These are phyloP conservation scores for Vachellia collinsii DNA, from an alignment of 306 rosid genomes.

Conservation along the genomic window DNA sequence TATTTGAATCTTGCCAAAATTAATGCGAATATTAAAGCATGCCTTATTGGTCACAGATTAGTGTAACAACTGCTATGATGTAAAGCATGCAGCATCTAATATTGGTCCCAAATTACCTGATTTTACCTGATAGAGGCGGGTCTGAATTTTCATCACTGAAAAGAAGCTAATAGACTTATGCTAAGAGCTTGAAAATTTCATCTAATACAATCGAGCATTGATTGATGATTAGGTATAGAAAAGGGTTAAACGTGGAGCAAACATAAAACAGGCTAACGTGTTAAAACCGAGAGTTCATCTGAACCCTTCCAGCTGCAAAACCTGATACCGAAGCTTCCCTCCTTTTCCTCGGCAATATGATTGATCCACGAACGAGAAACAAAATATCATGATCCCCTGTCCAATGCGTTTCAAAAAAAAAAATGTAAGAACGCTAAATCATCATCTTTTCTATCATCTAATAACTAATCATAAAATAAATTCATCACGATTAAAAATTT, in stretches of 20 bases:
- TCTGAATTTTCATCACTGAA: background rate
- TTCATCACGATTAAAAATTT: background rate
- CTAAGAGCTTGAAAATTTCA: background rate
- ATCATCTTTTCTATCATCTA: conserved; percentile 1
- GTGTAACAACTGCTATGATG: background rate
- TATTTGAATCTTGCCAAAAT: background rate
- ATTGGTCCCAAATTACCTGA: background rate
- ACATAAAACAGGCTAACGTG: background rate
- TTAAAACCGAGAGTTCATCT: conserved; percentile 65
- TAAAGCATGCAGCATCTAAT: background rate
- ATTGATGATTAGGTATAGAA: background rate
- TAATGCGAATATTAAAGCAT: background rate
- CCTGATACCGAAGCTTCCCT: conserved; percentile 53
- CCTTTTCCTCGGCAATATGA: conserved; percentile 62
- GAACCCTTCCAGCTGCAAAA: conserved; percentile 60
- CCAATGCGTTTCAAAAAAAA: conserved; percentile 36
- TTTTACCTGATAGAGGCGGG: background rate
- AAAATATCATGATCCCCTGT: conserved; percentile 64
- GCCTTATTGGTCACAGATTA: conserved; percentile 31
- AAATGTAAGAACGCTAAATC: conserved; percentile 22
- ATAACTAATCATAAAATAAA: background rate
- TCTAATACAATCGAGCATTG: conserved; percentile 34
- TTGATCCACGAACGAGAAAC: conserved; percentile 64
- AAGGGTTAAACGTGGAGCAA: conserved; percentile 12
- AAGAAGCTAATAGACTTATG: background rate